Base-by-base conservation (phyloP, 2,329 filamentous ascomycete species). In the Incumbomyces lentus region DNA sequence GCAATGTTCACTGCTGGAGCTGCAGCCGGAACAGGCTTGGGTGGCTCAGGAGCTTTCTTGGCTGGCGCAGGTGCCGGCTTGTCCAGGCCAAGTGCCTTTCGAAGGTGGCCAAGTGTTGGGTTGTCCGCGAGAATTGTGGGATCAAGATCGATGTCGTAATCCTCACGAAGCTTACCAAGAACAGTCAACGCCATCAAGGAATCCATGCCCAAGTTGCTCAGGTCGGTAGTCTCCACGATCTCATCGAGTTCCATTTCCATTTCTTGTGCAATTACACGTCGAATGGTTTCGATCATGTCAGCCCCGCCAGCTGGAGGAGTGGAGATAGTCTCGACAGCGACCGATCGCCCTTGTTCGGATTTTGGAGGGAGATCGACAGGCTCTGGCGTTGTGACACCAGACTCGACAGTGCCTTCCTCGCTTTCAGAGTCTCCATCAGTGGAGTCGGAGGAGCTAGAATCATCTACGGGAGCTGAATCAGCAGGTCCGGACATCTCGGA, bases 151-250 rank as follows among this genome's bases (percentile, higher is more conserved):
- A 69, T 54, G 18, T 65, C 66, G 17, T 68, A 46, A 11, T 61
- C 62, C 49, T 71, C 68, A 8, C 68, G 67, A 29, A 71, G 64
- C 42, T 63, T 65, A 36, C 67, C 67, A 13, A 70, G 62, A 6
- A 69, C 65, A 2, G 67, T 68, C 22, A 70, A 58, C 5, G 65
- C 66, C 60, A 71, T 67, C 18, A 70, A 55, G 3, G 68, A 70
- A 48, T 71, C 68, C 59, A 71, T 67, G 4, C 68, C 68, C 55
- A 70, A 60, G 44, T 66, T 64, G 17, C 58, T 61, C 34, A 71
- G 58, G 46, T 68, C 68, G 10, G 63, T 62, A 7, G 64, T 59
- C 19, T 59, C 63, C 8, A 61, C 56, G 19, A 71, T 60, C 35
- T 70, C 68, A 8, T 60, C 59, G 2, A 64, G 55, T 10, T 64